A percentile compares a stretch with the other conserved stretches of the same genome.
Conservation (phyloP, 1,139 yeast species). For the Eremothecium cymbalariae region DNA sequence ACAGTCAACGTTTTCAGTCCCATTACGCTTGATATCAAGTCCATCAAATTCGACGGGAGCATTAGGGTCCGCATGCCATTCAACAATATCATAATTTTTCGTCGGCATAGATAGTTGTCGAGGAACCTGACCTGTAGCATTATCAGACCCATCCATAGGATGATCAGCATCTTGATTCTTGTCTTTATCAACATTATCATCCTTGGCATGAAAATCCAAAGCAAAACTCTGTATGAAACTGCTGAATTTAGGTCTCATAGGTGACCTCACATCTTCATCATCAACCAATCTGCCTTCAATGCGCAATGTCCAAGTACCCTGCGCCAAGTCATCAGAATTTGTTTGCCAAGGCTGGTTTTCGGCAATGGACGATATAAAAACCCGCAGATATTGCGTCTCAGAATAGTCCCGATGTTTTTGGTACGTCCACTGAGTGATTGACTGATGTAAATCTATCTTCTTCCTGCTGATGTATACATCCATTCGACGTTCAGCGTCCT, state of each 20-base stretch:
- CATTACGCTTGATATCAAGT: conserved; percentile 74
- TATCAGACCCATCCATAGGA: conserved; percentile 30
- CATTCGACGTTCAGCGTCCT: conserved; percentile 68
- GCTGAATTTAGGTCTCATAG: conserved; percentile 55
- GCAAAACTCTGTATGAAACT: conserved; percentile 77
- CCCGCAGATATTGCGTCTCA: conserved; percentile 40
- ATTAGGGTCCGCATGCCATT: conserved; percentile 58
- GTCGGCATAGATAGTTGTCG: conserved; percentile 8
- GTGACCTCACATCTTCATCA: conserved; percentile 35
- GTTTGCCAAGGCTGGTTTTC: conserved; percentile 91
- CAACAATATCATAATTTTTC: conserved; percentile 38
- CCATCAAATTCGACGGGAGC: conserved; percentile 68
- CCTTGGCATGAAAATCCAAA: conserved; percentile 48
- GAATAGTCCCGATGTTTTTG: conserved; percentile 23
- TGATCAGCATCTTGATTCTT: conserved; percentile 10
- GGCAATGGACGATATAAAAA: conserved; percentile 73
- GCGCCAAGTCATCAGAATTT: conserved; percentile 36
- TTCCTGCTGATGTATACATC: conserved; percentile 80
- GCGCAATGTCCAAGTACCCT: conserved; percentile 64
- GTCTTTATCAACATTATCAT: conserved; percentile 11
- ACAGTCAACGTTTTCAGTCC: conserved; percentile 56
- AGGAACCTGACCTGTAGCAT: conserved; percentile 8
- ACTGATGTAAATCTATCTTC: conserved; percentile 77
- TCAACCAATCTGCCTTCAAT: conserved; percentile 76
- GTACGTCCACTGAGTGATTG: conserved; percentile 36